Evolutionary conservation across 306 rosid species (phyloP).

Genomic region (Sicyos edulis): DNA sequence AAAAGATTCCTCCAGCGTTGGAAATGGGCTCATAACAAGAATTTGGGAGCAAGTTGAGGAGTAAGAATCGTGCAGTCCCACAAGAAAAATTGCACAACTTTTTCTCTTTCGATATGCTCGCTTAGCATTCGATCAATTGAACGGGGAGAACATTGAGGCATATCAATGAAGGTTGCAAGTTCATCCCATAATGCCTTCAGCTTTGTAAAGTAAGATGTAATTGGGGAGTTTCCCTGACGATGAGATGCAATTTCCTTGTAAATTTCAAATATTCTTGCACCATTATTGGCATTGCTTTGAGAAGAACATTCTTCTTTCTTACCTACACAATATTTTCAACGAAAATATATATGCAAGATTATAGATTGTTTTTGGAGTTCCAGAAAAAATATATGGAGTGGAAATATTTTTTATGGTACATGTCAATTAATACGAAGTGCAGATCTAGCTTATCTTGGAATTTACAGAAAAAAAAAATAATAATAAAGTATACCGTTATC

Average conservation of each 20-base stretch:
- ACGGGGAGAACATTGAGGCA: not conserved
- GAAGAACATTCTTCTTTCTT: not conserved
- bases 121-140: not conserved
- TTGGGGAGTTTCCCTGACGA: not conserved
- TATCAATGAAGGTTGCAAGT: not conserved
- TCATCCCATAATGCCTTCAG: not conserved
- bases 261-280: not conserved
- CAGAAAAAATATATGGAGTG: too few relatives aligned
- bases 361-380: too few relatives aligned
- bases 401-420: too few relatives aligned
- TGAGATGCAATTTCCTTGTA: not conserved
- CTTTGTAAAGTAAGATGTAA: not conserved
- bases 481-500: too few relatives aligned
- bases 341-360: too few relatives aligned
- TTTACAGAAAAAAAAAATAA: too few relatives aligned
- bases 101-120: not conserved
- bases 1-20: not conserved
- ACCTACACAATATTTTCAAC: not conserved
- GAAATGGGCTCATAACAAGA: conserved; percentile 4
- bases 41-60: not conserved
- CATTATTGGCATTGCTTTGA: not conserved
- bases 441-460: too few relatives aligned
- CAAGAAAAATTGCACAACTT: conserved; percentile 3
- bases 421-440: too few relatives aligned
- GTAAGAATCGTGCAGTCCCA: not conserved